A percentile compares a stretch with the other conserved stretches of the same genome.
phyloP scores from a whole-genome alignment of 345 rosid species.

The Melastoma malabathricum region DNA sequence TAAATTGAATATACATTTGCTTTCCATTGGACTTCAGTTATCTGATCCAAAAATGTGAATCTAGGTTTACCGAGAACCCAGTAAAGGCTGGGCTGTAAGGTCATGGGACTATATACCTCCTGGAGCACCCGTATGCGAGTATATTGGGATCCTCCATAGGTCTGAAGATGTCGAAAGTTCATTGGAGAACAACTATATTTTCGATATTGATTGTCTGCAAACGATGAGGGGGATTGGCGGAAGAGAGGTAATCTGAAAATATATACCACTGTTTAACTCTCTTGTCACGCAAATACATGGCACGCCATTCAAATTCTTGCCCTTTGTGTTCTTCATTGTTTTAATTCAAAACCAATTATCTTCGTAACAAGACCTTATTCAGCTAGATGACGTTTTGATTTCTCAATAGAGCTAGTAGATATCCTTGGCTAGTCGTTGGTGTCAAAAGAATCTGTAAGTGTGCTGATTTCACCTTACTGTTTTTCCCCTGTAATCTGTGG shows the following conservation, averaged over 20 bases:
- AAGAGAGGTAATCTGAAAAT: constrained; percentile 47
- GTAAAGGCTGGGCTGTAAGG: constrained; percentile 94
- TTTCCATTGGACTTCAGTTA: too few species aligned
- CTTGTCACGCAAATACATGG: neutral
- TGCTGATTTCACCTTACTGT: too few species aligned
- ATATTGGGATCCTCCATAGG: constrained; percentile 53
- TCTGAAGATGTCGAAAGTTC: constrained; percentile 60
- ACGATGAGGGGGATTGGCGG: constrained; percentile 83
- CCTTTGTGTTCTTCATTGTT: too few species aligned
- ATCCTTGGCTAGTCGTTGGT: too few species aligned
- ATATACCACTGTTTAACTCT: neutral
- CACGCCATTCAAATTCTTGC: neutral
- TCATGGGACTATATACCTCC: constrained; percentile 92
- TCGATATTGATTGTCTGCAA: constrained; percentile 90
- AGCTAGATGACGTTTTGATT: too few species aligned
- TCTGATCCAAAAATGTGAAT: neutral
- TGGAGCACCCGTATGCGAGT: constrained; percentile 90
- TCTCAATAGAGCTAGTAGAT: too few species aligned
- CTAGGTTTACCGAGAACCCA: constrained; percentile 74
- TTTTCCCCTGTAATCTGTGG: too few species aligned
- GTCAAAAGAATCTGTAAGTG: too few species aligned
- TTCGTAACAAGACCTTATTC: too few species aligned
- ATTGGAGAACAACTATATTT: constrained; percentile 61
- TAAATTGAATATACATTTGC: too few species aligned
- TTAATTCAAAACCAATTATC: too few species aligned